Percentiles rank a stretch among this genome's conserved stretches.
phyloP scores from a whole-genome alignment of 768 basidiomycete species.

The Lentinula edodes region DNA sequence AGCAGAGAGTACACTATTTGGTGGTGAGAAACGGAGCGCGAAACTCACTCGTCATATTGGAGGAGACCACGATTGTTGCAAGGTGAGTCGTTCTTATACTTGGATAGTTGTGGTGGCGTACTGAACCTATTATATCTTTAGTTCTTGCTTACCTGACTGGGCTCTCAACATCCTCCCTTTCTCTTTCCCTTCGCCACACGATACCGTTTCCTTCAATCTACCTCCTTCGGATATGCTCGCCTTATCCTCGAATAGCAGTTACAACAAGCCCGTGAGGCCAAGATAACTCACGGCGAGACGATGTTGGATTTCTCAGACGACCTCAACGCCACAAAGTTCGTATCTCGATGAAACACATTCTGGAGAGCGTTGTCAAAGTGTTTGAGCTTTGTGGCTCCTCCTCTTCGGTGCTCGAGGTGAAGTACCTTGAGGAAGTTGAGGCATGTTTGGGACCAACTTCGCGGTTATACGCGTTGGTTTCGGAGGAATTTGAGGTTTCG shows the following conservation, averaged over 20 bases:
- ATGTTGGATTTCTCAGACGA: conserved; percentile 88
- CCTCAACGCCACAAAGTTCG: conserved; percentile 95
- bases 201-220: conserved; percentile 95
- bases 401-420: conserved; percentile 90
- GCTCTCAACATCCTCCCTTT: conserved; percentile 94
- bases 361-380: conserved; percentile 95
- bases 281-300: conserved; percentile 78
- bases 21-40: conserved; percentile 63
- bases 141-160: conserved; percentile 97
- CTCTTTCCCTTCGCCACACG: conserved; percentile 98
- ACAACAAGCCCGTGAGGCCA: conserved; percentile 70
- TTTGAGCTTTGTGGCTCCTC: conserved; percentile 96
- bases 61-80: conserved; percentile 98
- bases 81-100: conserved; percentile 49
- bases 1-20: conserved; percentile 49
- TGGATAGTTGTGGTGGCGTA: not conserved
- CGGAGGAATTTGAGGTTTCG: conserved; percentile 88
- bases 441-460: conserved; percentile 96
- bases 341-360: conserved; percentile 91
- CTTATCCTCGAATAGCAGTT: conserved; percentile 94
- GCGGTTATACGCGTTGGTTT: conserved; percentile 96
- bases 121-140: conserved; percentile 19
- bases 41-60: conserved; percentile 95
- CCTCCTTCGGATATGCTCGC: conserved; percentile 95
- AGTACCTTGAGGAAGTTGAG: conserved; percentile 98